A percentile compares a stretch with the other conserved stretches of the same genome.
Evolutionary conservation across 768 basidiomycete genomes (phyloP).

Genomic region (Neoboletus brunneissimus): DNA sequence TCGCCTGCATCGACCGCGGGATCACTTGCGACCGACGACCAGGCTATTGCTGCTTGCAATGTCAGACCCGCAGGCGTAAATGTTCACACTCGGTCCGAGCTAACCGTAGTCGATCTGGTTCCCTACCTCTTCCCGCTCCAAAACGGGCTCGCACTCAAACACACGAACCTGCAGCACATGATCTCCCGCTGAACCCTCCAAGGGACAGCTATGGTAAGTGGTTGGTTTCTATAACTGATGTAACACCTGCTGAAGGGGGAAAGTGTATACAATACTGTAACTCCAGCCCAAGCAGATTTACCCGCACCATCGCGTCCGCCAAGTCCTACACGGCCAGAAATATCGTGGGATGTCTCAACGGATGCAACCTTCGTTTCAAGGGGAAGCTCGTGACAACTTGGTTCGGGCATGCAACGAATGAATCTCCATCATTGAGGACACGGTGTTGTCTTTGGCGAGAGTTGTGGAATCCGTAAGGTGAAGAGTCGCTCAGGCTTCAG

Average conservation of each 20-base stretch:
- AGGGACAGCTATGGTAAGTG: neutral
- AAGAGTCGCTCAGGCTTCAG: neutral
- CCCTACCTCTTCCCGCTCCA: neutral
- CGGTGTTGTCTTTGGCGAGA: neutral
- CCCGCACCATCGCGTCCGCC: no score
- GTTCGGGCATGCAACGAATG: neutral
- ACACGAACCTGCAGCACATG: neutral
- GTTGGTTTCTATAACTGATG: neutral
- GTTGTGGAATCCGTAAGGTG: neutral
- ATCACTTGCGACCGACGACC: no score
- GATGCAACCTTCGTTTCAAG: neutral
- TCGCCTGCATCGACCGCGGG: no score
- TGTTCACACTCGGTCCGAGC: no score
- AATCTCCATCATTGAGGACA: neutral
- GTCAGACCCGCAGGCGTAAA: no score
- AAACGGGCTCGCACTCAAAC: neutral
- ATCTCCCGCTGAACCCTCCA: neutral
- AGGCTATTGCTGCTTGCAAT: no score
- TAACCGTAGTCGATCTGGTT: no score
- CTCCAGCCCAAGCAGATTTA: neutral
- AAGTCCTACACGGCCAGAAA: no score
- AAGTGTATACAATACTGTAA: no score
- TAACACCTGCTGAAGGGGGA: neutral
- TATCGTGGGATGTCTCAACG: no score
- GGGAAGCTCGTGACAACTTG: neutral